phyloP scores from a whole-genome alignment of 1,284 basidiomycete species.

The Heterobasidion parviporum region DNA sequence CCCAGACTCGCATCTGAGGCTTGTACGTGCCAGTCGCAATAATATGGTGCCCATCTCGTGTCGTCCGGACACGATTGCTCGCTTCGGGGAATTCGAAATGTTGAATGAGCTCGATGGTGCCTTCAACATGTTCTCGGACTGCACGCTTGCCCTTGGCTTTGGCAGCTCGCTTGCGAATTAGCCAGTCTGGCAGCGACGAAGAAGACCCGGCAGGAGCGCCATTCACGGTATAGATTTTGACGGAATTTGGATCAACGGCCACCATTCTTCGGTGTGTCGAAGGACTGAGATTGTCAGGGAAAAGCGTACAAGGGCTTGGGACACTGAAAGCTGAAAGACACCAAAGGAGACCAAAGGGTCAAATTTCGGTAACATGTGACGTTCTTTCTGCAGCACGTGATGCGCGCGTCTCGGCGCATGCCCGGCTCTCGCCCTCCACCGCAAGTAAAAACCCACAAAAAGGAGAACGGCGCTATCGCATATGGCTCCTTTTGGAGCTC shows the following conservation, averaged over 20 bases:
- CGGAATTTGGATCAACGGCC: constrained; percentile 24
- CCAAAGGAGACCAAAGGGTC: too few species aligned
- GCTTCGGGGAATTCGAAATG: constrained; percentile 98
- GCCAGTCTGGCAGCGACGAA: constrained; percentile 84
- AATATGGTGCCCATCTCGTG: constrained; percentile 86
- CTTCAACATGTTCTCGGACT: constrained; percentile 61
- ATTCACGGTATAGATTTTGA: constrained; percentile 89
- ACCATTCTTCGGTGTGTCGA: background rate
- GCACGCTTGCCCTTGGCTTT: constrained; percentile 59
- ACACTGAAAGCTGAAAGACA: too few species aligned
- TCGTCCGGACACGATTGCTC: constrained; percentile 86
- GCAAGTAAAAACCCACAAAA: too few species aligned
- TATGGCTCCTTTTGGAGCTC: too few species aligned
- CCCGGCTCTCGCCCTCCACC: too few species aligned
- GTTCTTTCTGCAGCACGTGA: too few species aligned
- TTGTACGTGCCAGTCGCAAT: constrained; percentile 98
- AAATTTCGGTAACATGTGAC: too few species aligned
- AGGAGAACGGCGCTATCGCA: too few species aligned
- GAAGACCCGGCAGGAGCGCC: constrained; percentile 78
- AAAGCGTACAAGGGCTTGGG: too few species aligned
- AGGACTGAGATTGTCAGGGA: background rate
- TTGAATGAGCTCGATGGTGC: constrained; percentile 83
- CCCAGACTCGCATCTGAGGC: constrained; percentile 95
- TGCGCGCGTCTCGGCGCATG: too few species aligned
- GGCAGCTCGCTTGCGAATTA: constrained; percentile 61